phyloP scores from a whole-genome alignment of 768 basidiomycete genomes.

The Peribolospora kevripleyi region DNA sequence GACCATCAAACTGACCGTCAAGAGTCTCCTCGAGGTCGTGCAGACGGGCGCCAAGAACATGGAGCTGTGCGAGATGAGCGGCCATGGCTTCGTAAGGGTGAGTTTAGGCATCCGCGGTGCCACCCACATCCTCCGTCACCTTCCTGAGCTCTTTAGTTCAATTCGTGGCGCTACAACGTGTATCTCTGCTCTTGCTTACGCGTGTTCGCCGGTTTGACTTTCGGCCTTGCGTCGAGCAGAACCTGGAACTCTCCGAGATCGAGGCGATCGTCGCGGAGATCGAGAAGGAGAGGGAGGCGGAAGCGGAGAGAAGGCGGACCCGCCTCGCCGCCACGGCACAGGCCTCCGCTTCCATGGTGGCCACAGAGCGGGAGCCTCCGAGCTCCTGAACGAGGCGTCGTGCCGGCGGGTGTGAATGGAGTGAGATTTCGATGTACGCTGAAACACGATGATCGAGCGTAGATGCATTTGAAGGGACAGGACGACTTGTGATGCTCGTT shows the following conservation, averaged over 20 bases:
- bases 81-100: constrained; percentile 78
- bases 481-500: no score
- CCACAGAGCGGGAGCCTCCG: no score
- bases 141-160: no score
- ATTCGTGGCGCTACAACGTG: no score
- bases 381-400: no score
- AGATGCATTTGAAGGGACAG: no score
- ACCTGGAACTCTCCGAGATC: constrained; percentile 61
- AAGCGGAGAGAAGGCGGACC: constrained; percentile 83
- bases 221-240: constrained; percentile 27
- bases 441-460: no score
- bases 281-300: constrained; percentile 89
- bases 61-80: constrained; percentile 92
- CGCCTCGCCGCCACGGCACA: constrained; percentile 63
- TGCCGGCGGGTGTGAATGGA: no score
- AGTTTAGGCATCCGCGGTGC: constrained; percentile 10
- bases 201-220: neutral
- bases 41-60: constrained; percentile 99
- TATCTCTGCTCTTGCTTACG: neutral
- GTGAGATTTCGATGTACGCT: no score
- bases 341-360: no score
- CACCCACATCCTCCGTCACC: neutral
- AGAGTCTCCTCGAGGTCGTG: constrained; percentile 86
- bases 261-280: constrained; percentile 79
- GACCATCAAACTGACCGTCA: constrained; percentile 80